Base-by-base conservation (phyloP, 2,329 filamentous ascomycete genomes). In the Aspergillus ochraceoroseus region DNA sequence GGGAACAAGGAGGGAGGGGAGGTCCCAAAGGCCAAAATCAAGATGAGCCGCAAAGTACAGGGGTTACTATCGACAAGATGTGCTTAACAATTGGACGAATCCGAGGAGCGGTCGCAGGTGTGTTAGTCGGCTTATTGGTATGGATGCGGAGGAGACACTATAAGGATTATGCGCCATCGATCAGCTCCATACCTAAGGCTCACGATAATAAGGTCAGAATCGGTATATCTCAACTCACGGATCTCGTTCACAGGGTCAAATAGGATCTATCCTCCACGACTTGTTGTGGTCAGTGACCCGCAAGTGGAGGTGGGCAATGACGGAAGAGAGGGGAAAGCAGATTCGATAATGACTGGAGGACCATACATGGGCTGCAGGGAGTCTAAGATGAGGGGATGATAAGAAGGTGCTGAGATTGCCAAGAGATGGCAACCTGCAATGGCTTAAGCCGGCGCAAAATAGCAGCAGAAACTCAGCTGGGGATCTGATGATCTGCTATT, bases 401-500 rank as follows among this genome's bases (percentile, higher is more conserved):
- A 15, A 19, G 15, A 19, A 26, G 20, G 32, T 6, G 13, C 32
- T 23, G 26, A 13, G 14, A 9, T 5, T 15, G 7, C 19, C 23
- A 14, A 14, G 29, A 14, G 82, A 88, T 59, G 73, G 30, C 18
- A 62, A 62, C 40, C 37, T 56, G 41, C 30, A 51, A 39, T 65
- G 51, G 54, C 42, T 32, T n/a, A 18, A 23, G 12, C 28, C 29
- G n/a, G n/a, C 25, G 30, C 17, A 27, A 40, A 31, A 40, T 32
- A 41, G 32, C 14, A 12, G 19, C 4, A 15, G n/a, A 31, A 14
- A 31, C 8, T 4, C 7, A 14, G n/a, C n/a, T 33, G n/a, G n/a
- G n/a, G n/a, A n/a, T n/a, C n/a, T 12, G 19, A 33, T 23, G 31
- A 33, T 33, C 31, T 33, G 8, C 29, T 18, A 7, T 14, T 9